These are phyloP conservation scores for Wallacemonas sp. DNA, from an alignment of 208 protist species.

Conservation along the genomic window DNA sequence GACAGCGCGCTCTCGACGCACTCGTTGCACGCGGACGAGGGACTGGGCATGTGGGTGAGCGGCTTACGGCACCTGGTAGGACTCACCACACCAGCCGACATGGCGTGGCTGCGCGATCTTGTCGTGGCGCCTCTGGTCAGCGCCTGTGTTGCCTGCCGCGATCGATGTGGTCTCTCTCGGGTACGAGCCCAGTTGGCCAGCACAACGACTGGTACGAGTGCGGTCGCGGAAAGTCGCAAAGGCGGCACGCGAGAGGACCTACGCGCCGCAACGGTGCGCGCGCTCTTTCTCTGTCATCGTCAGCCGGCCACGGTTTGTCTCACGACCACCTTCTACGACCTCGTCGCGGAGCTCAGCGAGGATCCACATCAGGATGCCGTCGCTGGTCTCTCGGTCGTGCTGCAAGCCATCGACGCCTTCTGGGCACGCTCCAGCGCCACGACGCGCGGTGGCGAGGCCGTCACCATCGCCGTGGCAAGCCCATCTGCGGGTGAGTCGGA, in stretches of 20 bases:
- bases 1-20: conserved; percentile 8
- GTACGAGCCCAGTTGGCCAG: no score
- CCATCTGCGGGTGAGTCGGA: not conserved
- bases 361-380: not conserved
- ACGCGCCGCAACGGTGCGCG: not conserved
- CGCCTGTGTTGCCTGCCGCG: not conserved
- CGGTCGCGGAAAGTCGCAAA: not conserved
- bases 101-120: not conserved
- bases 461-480: not conserved
- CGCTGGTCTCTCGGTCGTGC: not conserved
- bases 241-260: conserved; percentile 2
- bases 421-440: conserved; percentile 2
- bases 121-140: not conserved
- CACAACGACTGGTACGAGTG: not conserved
- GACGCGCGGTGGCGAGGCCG: conserved; percentile 2
- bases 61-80: not conserved
- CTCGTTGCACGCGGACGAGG: not conserved
- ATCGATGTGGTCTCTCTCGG: no score
- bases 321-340: conserved; percentile 7
- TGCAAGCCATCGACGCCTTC: conserved; percentile 12
- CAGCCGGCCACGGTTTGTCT: not conserved
- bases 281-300: conserved; percentile 11
- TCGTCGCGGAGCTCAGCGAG: not conserved
- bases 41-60: not conserved
- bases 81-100: not conserved